Evolutionary conservation across 1,284 basidiomycete species (phyloP), one percentile per base, ranked within the genome.

Genomic region (Irpex sp.): DNA sequence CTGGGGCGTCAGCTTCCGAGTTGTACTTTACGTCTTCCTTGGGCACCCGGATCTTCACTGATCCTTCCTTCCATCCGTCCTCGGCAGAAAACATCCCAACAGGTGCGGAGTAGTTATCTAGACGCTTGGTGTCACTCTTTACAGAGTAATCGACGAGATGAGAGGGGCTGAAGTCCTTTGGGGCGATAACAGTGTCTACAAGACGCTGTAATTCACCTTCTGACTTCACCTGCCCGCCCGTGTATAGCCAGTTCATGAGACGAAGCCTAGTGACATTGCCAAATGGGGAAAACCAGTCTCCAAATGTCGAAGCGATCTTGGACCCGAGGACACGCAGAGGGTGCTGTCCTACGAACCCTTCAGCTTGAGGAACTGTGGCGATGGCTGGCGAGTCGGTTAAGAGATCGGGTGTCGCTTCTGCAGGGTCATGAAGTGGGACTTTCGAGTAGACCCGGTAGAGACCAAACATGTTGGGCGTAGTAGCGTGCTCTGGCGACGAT

Each of bases 191-290:
- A 10, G 74, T 58, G 7, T 72, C 54, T 1, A 74, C 67, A 0
- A 77, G 71, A 0, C 49, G 54, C 37, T 75, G 61, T 0, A 76
- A 61, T 21, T 73, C 73, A 0, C 10, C 63, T 0, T 66, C 56
- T 0, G 73, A 75, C 51, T 74, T 74, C 2, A 23, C 9, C 1
- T 58, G 62, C 0, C 68, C 69, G 0, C 66, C 63, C 4, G 65
- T 65, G 56, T 73, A 69, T 39, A 69, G 69, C 75, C 74, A 77
- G 1, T 58, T 49, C 66, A 76, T 70, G 1, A 75, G 56, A 0
- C 57, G 62, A 23, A 65, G 72, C 12, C 67, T 63, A 0, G 67
- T 67, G 3, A 64, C 59, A 58, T 72, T 75, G 2, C 69, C 57
- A 35, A 75, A 76, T 0, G 69, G 74, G 0, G 61, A 58, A 45